phyloP scores from a whole-genome alignment of 1,284 basidiomycete genomes.

The Apiotrichum montevideense region DNA sequence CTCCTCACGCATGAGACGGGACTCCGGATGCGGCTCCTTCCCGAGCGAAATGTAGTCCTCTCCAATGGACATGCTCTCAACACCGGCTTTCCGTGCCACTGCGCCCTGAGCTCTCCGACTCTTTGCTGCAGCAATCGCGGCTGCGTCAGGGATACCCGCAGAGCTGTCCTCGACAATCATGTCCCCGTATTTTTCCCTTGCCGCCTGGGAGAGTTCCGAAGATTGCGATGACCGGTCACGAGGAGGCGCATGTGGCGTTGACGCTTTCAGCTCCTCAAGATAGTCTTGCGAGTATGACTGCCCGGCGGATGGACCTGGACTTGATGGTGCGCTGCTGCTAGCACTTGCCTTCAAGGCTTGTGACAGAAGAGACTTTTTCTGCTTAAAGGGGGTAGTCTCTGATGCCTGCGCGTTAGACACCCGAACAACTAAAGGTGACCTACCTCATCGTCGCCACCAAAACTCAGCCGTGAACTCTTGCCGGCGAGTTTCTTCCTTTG shows the following conservation, averaged over 20 bases:
- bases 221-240: slow-evolving; percentile 39
- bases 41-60: slow-evolving; percentile 64
- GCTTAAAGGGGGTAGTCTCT: slow-evolving; percentile 37
- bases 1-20: slow-evolving; percentile 79
- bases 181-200: slow-evolving; percentile 41
- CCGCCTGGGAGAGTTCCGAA: slow-evolving; percentile 32
- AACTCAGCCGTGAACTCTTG: slow-evolving; percentile 57
- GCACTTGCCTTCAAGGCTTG: slow-evolving; percentile 35
- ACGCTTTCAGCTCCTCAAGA: slow-evolving; percentile 74
- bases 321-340: slow-evolving; percentile 5
- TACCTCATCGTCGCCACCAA: slow-evolving; percentile 64
- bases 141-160: slow-evolving; percentile 63
- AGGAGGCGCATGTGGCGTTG: slow-evolving; percentile 58
- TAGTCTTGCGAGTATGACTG: slow-evolving; percentile 64
- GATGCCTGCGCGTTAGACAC: slow-evolving; percentile 9
- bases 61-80: slow-evolving; percentile 4
- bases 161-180: slow-evolving; percentile 48
- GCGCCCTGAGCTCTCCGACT: slow-evolving; percentile 64
- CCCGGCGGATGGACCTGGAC: slow-evolving; percentile 39
- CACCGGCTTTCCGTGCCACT: slow-evolving; percentile 43
- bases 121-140: slow-evolving; percentile 69
- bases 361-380: slow-evolving; percentile 44
- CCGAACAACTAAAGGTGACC: slow-evolving; percentile 1
- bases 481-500: slow-evolving; percentile 24
- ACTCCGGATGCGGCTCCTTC: slow-evolving; percentile 70